Conservation (phyloP, 2,329 filamentous ascomycete genomes). For the Trichoderma guizhouense region DNA sequence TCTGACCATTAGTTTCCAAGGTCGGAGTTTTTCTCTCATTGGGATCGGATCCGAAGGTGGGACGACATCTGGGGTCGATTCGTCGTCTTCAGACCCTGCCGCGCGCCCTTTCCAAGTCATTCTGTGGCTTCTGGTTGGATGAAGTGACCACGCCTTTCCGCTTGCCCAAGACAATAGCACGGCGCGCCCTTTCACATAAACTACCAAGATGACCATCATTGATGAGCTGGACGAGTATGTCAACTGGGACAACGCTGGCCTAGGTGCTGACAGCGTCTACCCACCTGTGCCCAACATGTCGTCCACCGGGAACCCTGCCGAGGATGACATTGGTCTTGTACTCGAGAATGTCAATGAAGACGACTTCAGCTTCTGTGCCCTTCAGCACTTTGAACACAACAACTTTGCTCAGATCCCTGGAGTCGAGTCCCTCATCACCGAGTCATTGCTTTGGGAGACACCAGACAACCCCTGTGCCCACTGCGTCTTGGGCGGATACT, state of each 20-base stretch:
- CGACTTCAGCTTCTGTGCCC: conserved; percentile 57
- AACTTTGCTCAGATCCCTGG: conserved; percentile 16
- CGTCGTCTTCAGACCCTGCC: conserved; percentile 2
- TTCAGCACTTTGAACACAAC: conserved; percentile 53
- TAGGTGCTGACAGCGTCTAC: conserved; percentile 33
- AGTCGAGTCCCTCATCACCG: background rate
- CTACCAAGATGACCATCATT: conserved; percentile 35
- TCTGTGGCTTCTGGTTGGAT: conserved; percentile 14
- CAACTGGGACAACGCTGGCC: conserved; percentile 55
- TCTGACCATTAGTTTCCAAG: background rate
- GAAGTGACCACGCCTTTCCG: conserved; percentile 10
- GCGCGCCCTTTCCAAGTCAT: conserved; percentile 17
- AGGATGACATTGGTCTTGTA: conserved; percentile 48
- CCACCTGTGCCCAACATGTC: conserved; percentile 33
- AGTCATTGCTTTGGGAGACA: conserved; percentile 36
- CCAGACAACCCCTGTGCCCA: conserved; percentile 49
- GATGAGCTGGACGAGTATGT: conserved; percentile 62
- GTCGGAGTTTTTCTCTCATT: background rate
- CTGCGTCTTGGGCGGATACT: conserved; percentile 50
- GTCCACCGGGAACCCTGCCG: conserved; percentile 35
- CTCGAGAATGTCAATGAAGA: conserved; percentile 56
- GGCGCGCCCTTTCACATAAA: conserved; percentile 22
- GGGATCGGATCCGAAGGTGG: conserved; percentile 4
- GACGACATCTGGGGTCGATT: background rate
- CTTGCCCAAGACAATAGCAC: background rate